Conservation (phyloP, 1,284 basidiomycete genomes). For the Leccinum fallax region DNA sequence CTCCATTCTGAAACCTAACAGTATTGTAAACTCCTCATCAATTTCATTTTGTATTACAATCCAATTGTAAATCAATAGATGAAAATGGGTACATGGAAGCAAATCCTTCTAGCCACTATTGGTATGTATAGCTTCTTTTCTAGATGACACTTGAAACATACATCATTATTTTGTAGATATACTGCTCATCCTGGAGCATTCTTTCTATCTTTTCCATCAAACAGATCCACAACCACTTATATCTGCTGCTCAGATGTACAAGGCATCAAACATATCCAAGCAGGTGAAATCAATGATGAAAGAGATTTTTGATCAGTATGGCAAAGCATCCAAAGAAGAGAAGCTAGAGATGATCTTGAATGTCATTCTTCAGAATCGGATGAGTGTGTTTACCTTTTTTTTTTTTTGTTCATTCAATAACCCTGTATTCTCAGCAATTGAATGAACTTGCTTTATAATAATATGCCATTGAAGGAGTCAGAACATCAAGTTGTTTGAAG, state of each 20-base stretch:
- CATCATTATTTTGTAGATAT: neutral
- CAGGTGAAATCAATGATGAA: neutral
- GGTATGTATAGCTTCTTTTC: neutral
- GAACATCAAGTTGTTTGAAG: too few species aligned
- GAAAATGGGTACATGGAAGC: neutral
- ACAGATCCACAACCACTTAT: too few species aligned
- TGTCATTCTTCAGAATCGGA: neutral
- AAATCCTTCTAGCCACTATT: neutral
- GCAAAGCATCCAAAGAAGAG: neutral
- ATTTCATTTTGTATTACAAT: neutral
- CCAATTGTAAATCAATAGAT: neutral
- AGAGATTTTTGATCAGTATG: neutral
- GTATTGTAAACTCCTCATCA: neutral
- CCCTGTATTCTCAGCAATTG: too few species aligned
- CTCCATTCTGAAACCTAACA: neutral
- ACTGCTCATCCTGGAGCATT: neutral
- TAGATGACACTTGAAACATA: too few species aligned
- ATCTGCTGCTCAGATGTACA: too few species aligned
- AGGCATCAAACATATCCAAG: too few species aligned
- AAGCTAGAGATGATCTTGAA: neutral
- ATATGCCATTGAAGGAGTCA: too few species aligned
- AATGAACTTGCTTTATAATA: too few species aligned
- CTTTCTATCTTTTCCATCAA: neutral
- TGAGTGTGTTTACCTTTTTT: too few species aligned
- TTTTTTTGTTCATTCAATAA: too few species aligned